phyloP scores from a whole-genome alignment of 768 basidiomycete species.

The Termitomyces sp. region DNA sequence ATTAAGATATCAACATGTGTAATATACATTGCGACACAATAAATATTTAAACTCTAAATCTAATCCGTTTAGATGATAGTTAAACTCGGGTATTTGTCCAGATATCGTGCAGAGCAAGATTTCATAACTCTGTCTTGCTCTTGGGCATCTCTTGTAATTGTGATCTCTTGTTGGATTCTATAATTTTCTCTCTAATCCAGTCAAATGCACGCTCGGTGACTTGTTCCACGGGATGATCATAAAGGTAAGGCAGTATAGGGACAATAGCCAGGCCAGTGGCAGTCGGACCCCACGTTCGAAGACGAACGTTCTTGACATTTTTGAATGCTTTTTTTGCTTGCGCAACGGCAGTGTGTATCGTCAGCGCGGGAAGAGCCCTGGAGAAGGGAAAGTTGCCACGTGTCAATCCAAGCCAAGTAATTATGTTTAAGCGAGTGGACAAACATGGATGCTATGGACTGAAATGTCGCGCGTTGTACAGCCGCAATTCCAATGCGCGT shows the following conservation, averaged over 20 bases:
- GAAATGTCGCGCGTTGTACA: conserved; percentile 73
- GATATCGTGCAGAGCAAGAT: background rate
- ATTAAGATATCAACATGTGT: conserved; percentile 7
- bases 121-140: conserved; percentile 9
- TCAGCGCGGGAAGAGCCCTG: conserved; percentile 81
- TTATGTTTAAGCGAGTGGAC: conserved; percentile 18
- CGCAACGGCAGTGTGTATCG: conserved; percentile 77
- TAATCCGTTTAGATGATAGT: background rate
- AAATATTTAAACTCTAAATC: background rate
- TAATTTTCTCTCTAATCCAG: conserved; percentile 57
- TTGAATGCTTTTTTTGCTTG: conserved; percentile 66
- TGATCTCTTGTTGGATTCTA: conserved; percentile 27
- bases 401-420: conserved; percentile 4
- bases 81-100: background rate
- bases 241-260: conserved; percentile 70
- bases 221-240: conserved; percentile 75
- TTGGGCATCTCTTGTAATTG: conserved; percentile 1
- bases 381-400: conserved; percentile 2
- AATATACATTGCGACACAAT: conserved; percentile 5
- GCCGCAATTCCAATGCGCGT: conserved; percentile 66
- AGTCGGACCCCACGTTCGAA: conserved; percentile 75
- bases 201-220: conserved; percentile 64
- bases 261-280: conserved; percentile 68
- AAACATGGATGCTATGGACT: conserved; percentile 78
- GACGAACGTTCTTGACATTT: conserved; percentile 48